Evolutionary conservation across 176 grass and related monocot species (phyloP).

Genomic region (Bolboschoenus planiculmis): DNA sequence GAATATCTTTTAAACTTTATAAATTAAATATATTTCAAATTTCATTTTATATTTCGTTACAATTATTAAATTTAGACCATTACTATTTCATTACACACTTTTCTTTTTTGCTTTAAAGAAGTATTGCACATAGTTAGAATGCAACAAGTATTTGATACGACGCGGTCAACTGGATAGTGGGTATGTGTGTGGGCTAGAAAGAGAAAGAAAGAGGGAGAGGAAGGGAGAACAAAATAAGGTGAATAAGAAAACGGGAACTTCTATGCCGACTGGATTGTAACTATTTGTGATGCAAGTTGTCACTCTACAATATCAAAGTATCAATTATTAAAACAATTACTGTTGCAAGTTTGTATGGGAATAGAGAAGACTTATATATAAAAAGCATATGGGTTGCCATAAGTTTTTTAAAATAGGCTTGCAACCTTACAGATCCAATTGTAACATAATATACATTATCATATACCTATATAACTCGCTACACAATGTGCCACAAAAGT

Average conservation of each 20-base stretch:
- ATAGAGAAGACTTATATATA: not conserved
- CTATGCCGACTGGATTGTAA: not conserved
- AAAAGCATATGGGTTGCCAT: not conserved
- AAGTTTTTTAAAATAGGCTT: not conserved
- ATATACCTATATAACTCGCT: not conserved
- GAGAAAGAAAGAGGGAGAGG: not conserved
- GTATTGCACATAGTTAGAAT: not conserved
- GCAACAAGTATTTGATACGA: not conserved
- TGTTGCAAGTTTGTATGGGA: too few relatives aligned
- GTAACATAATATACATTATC: not conserved
- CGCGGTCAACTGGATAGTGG: not conserved
- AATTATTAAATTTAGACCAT: too few relatives aligned
- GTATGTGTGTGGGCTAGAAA: not conserved
- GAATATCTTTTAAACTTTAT: too few relatives aligned
- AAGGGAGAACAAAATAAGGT: not conserved
- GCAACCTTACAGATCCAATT: not conserved
- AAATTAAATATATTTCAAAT: too few relatives aligned
- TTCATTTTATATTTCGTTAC: too few relatives aligned
- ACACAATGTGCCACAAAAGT: not conserved
- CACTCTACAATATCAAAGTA: not conserved
- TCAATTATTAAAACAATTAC: not conserved
- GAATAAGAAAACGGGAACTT: not conserved
- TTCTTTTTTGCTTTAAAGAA: too few relatives aligned
- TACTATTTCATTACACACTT: too few relatives aligned
- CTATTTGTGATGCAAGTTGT: not conserved